phyloP scores from a whole-genome alignment of 2,329 filamentous ascomycete species.

The Diplodia seriata region DNA sequence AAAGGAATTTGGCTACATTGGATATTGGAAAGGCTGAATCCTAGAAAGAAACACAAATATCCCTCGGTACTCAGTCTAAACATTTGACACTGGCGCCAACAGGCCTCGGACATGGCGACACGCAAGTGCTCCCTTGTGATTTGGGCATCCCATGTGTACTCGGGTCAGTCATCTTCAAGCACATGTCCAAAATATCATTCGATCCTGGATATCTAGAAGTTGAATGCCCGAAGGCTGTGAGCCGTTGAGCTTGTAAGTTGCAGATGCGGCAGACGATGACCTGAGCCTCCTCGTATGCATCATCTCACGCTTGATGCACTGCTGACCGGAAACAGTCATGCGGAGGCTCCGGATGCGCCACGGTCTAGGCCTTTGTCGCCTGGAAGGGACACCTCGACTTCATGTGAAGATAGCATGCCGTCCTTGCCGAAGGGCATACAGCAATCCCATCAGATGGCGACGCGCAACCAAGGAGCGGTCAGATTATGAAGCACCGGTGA shows the following conservation, averaged over 20 bases:
- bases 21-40: too few species aligned
- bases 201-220: not conserved
- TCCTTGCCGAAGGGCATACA: not conserved
- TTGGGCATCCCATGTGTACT: not conserved
- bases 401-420: slow-evolving; percentile 19
- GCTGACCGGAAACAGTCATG: slow-evolving; percentile 19
- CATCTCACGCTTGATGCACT: slow-evolving; percentile 14
- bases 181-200: slow-evolving; percentile 1
- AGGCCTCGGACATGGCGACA: not conserved
- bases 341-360: slow-evolving; percentile 16
- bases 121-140: not conserved
- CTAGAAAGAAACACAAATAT: too few species aligned
- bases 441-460: not conserved
- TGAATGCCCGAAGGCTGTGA: not conserved
- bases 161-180: not conserved
- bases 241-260: not conserved
- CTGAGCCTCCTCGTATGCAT: slow-evolving; percentile 23
- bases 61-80: not conserved
- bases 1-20: too few species aligned
- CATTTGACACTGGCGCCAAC: not conserved
- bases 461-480: slow-evolving; percentile 10
- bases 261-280: slow-evolving; percentile 1
- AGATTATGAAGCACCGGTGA: slow-evolving; percentile 21
- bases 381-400: not conserved
- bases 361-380: slow-evolving; percentile 5